These are phyloP conservation scores for Botryotinia calthae DNA, from an alignment of 2,329 filamentous ascomycete species.

Conservation along the genomic window DNA sequence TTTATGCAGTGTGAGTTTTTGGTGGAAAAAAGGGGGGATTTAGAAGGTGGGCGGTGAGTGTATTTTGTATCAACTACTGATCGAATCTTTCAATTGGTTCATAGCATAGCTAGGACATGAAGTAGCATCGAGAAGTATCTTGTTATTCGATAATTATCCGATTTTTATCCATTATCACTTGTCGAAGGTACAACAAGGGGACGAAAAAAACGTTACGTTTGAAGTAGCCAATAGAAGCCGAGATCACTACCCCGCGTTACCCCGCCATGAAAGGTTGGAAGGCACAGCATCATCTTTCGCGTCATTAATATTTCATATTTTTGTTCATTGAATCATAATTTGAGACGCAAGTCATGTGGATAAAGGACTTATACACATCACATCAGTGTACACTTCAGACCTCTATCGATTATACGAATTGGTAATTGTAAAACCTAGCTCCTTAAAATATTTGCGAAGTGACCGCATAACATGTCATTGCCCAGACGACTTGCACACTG, in stretches of 20 bases:
- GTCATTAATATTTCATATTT: not conserved
- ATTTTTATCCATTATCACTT: not conserved
- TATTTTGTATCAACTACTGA: not conserved
- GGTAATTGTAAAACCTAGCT: not conserved
- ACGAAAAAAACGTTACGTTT: rapidly evolving
- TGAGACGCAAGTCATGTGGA: too few species aligned
- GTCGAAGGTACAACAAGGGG: not conserved
- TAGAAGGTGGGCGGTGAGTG: not conserved
- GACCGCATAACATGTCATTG: too few species aligned
- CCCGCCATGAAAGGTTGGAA: not conserved
- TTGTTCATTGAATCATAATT: too few species aligned
- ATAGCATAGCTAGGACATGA: not conserved
- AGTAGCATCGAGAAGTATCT: not conserved
- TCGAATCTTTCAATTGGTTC: not conserved
- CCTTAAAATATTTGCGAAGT: not conserved
- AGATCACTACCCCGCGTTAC: not conserved
- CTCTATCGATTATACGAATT: not conserved
- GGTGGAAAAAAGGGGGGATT: not conserved
- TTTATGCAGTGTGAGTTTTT: constrained; percentile 1
- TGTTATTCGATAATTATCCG: not conserved
- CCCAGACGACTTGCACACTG: not conserved
- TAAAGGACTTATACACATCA: not conserved
- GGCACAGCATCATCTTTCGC: not conserved
- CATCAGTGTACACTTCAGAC: too few species aligned
- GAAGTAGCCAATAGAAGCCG: not conserved